Base-by-base conservation (phyloP, 2,329 filamentous ascomycete species). In the Arthrobotrys sphaeroides region DNA sequence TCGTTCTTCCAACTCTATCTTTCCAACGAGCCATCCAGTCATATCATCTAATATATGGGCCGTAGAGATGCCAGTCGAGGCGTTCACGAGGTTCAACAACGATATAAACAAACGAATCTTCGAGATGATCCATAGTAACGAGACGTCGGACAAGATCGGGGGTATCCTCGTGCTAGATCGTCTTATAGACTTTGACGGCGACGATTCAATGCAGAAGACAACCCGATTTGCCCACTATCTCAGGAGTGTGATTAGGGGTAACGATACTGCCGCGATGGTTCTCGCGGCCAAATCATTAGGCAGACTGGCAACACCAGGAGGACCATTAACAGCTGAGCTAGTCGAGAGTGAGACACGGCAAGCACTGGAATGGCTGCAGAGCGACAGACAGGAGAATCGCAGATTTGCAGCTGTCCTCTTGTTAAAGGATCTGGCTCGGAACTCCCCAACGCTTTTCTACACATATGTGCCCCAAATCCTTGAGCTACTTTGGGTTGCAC, bases 311-410 rank as follows among this genome's bases (percentile, higher is more conserved):
- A 90, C 92, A 78, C 95, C 95, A 0, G 95, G 95, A 77, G 95
- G 95, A 74, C 94, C 95, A 31, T 86, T 98, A 77, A 97, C 96
- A 47, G 96, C 94, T 5, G 94, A 98, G 83, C 86, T 99, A 65
- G 95, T 99, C 69, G 95, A 99, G 81, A 94, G 93, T 65, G 94
- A 99, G 83, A 94, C 98, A 77, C 96, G 97, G 82, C 95, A 93
- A 16, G 94, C 96, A 1, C 86, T 99, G 64, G 95, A 99, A 84
- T 98, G 94, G 92, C 88, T 99, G 69, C 94, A 98, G 81, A 94
- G 94, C 55, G 96, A 98, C 82, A 89, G 94, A 78, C 90, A 96
- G 79, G 95, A 99, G 84, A 94, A 94, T 81, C 88, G 94, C 79
- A 89, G 95, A 79, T 97, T 98, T 81, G 94, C 94, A 72, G 94